Base-by-base conservation (phyloP, 306 rosid species). In the Glycine latifolia region DNA sequence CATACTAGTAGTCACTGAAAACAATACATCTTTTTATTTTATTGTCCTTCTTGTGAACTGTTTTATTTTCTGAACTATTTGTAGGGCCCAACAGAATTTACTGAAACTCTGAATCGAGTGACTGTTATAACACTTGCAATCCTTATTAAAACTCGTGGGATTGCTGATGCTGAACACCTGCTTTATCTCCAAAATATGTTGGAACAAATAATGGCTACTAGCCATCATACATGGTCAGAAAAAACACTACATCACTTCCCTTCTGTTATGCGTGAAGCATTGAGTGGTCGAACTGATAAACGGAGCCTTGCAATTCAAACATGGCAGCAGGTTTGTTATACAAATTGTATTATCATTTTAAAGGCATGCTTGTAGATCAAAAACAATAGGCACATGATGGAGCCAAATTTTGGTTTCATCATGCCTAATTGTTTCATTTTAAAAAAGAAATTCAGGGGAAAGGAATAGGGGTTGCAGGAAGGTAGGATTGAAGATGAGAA, bases 41-140 rank as follows among this genome's bases (percentile, higher is more conserved):
- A 46, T 54, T 71, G 81, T 35, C 4, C 39, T 35, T 55, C 3
- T 73, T 55, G 75, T 79, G 20, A 67, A 37, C 48, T 3, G 46
- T 50, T 69, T 53, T 50, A 26, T 56, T 47, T 41, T 52, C 73
- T 87, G 67, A 65, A 82, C 75, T 78, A 68, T 81, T 80, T 84
- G 65, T 87, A 95, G 99, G 99, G 99, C 71, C 97, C 99, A 61
- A 91, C 97, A 6, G 99, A 95, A 74, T 93, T 95, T 82, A 90
- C 98, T 1, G 98, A 95, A 89, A 95, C 99, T 65, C 67, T 95
- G 82, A 95, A 93, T 87, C 92, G 99, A 72, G 76, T 83, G 70
- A 88, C 97, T 58, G 90, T 95, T 35, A 79, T 95, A 82, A 95
- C 94, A 78, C 97, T 93, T 84, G 98, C 99, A 10, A 91, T 95